Base-by-base conservation (phyloP, 2,329 filamentous ascomycete species). In the Zalaria obscura region DNA sequence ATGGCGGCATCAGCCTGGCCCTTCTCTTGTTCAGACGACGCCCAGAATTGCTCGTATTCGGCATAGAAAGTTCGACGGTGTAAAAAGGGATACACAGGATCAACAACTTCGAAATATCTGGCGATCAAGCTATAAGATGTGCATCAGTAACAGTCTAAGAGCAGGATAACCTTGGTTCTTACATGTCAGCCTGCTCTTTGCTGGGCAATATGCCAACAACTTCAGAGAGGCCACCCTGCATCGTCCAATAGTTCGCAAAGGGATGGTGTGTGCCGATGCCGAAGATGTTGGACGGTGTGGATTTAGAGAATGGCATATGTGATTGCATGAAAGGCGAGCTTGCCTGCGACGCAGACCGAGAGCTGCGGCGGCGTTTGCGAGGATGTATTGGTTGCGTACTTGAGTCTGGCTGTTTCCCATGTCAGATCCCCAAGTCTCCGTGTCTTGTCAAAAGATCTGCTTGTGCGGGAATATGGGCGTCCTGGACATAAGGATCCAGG, bases 171-270 rank as follows among this genome's bases (percentile, higher is more conserved):
- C 3, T n/a, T 6, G 10, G 4, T 9, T n/a, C 34, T 29, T 36
- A 43, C 31, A 83, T 78, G 49, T 88, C 81, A 40, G 80, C 80
- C 57, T 87, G 82, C 5, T 79, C 62, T 61, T 84, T 87, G 43
- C 79, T 79, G 0, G 83, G 83, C 8, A 89, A 64, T 3, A 87
- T 80, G 1, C 74, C 76, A 35, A 87, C 76, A 5, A 87, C 81
- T 59, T 89, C 83, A 5, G 75, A 68, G 11, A 89, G 63, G 0
- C 82, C 83, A 38, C 83, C 83, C 46, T 79, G 73, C 52, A 79
- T 32, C 3, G 82, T 88, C 83, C 83, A 89, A 59, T 88, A 88
- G 55, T 88, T 88, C 52, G 80, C 78, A 55, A 87, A 87, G 0
- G 81, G 82, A 54, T 86, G 81, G 54, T 85, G 80, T 1, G 79